Evolutionary conservation across 352 stramenopile genomes (phyloP).

Genomic region (Phytophthora fragariae): DNA sequence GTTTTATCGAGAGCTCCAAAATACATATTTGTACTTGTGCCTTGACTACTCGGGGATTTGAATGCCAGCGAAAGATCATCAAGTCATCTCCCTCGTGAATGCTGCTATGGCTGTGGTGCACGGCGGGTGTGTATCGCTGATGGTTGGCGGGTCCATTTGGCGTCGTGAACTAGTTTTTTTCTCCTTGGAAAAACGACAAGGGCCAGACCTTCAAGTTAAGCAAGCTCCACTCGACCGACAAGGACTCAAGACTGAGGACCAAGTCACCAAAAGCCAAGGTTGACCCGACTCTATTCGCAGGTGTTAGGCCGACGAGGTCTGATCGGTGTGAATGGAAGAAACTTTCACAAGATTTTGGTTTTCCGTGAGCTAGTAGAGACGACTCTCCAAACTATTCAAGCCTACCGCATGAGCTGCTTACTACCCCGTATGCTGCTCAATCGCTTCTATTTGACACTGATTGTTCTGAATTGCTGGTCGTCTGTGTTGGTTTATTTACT

Average conservation of each 20-base stretch:
- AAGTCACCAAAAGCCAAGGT: neutral
- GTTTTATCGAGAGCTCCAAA: constrained; percentile 32
- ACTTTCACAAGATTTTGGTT: constrained; percentile 36
- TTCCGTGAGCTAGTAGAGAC: constrained; percentile 34
- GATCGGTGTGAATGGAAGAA: constrained; percentile 28
- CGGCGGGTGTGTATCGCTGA: constrained; percentile 18
- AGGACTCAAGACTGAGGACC: neutral
- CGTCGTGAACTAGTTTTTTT: constrained; percentile 23
- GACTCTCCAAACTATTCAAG: constrained; percentile 31
- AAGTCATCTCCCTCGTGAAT: constrained; percentile 29
- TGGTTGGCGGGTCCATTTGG: constrained; percentile 17
- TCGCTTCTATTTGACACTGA: constrained; percentile 34
- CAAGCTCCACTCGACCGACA: constrained; percentile 1
- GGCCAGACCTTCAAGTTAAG: neutral
- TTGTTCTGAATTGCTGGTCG: constrained; percentile 42
- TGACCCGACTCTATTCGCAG: constrained; percentile 17
- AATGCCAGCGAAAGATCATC: constrained; percentile 24
- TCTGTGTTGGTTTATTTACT: constrained; percentile 33
- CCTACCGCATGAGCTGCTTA: constrained; percentile 39
- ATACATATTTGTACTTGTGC: constrained; percentile 23
- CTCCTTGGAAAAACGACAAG: constrained; percentile 5
- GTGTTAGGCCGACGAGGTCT: constrained; percentile 22
- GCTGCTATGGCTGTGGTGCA: constrained; percentile 35
- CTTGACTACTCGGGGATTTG: constrained; percentile 38
- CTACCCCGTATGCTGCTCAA: constrained; percentile 39